A percentile compares a stretch with the other conserved stretches of the same genome.
Conservation (phyloP, 257 asterid genomes). For the Gentiana dahurica region DNA sequence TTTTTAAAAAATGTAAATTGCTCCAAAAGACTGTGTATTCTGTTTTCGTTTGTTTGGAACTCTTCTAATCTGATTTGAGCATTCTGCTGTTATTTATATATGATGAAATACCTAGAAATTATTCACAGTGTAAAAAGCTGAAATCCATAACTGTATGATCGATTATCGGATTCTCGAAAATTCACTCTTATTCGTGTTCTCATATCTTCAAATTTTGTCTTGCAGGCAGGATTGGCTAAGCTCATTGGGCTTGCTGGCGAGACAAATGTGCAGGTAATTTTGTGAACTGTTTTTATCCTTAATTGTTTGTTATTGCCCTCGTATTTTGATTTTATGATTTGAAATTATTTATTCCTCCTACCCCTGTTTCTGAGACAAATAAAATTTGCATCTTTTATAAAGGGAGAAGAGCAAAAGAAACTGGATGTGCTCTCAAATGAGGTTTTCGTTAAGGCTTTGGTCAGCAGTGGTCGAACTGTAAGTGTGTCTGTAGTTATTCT, state of each 20-base stretch:
- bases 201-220: not conserved
- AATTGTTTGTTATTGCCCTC: not conserved
- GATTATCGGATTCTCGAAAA: too few species aligned
- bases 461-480: conserved; percentile 96
- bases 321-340: not conserved
- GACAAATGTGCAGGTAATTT: conserved; percentile 89
- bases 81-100: too few species aligned
- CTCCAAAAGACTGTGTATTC: too few species aligned
- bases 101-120: too few species aligned
- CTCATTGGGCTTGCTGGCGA: conserved; percentile 98
- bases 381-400: conserved; percentile 4
- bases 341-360: not conserved
- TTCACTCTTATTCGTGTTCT: too few species aligned
- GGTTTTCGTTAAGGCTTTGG: conserved; percentile 80
- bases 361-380: not conserved
- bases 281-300: not conserved
- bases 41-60: too few species aligned
- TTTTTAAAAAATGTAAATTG: too few species aligned
- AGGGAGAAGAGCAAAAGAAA: conserved; percentile 98
- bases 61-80: too few species aligned
- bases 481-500: conserved; percentile 10
- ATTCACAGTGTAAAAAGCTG: too few species aligned
- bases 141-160: too few species aligned
- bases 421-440: conserved; percentile 92
- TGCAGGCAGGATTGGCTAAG: conserved; percentile 93